A percentile compares a stretch with the other conserved stretches of the same genome.
phyloP scores from a whole-genome alignment of 2,329 filamentous ascomycete species.

The Cordyceps tenuipes region DNA sequence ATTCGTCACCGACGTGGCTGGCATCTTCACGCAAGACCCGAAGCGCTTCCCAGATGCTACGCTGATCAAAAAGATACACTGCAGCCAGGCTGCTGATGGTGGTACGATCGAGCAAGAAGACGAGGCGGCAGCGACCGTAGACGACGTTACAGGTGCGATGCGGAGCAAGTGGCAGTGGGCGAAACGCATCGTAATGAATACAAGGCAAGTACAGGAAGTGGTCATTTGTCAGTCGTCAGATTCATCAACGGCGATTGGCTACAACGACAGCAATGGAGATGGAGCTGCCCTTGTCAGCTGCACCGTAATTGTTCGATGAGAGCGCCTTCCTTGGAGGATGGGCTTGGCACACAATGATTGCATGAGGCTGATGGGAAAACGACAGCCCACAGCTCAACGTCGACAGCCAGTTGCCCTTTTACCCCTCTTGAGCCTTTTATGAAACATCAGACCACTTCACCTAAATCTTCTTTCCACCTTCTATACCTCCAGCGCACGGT shows the following conservation, averaged over 20 bases:
- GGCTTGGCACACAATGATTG: no score
- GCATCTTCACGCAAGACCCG: slow-evolving; percentile 9
- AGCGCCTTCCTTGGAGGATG: no score
- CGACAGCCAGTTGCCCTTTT: no score
- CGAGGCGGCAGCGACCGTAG: neutral
- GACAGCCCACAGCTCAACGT: no score
- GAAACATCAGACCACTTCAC: no score
- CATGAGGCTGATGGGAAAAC: no score
- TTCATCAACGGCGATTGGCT: neutral
- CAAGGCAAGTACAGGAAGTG: neutral
- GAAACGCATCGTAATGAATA: slow-evolving; percentile 8
- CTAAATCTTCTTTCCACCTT: no score
- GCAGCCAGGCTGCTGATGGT: neutral
- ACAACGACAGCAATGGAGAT: neutral
- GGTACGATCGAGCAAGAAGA: neutral
- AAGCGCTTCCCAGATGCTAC: neutral
- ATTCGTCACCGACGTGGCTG: slow-evolving; percentile 10
- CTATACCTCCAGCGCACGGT: no score
- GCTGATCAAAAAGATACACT: neutral
- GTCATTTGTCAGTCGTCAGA: slow-evolving; percentile 1
- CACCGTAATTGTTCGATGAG: neutral
- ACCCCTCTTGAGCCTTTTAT: no score
- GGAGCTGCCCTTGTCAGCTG: neutral
- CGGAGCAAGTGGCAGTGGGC: slow-evolving; percentile 12
- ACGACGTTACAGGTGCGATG: slow-evolving; percentile 12